phyloP scores from a whole-genome alignment of 805 yeast species.

The Millerago galiae region DNA sequence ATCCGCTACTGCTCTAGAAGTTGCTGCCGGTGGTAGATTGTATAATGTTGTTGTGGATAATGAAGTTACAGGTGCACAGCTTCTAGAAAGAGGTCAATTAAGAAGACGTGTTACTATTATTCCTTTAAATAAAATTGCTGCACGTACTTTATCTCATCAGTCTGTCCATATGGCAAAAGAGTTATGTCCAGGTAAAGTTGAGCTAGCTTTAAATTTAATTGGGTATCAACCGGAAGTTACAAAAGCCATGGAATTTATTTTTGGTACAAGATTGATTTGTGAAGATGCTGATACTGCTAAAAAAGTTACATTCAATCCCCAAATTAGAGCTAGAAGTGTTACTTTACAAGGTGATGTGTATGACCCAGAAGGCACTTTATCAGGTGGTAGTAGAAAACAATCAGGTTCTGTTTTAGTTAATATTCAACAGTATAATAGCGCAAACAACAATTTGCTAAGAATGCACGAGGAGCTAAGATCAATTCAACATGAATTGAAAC shows the following conservation, averaged over 20 bases:
- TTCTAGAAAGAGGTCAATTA: slow-evolving; percentile 72
- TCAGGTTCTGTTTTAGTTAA: slow-evolving; percentile 52
- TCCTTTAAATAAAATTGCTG: slow-evolving; percentile 80
- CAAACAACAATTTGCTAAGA: slow-evolving; percentile 32
- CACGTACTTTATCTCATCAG: slow-evolving; percentile 47
- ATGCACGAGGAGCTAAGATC: slow-evolving; percentile 38
- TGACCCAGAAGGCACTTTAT: slow-evolving; percentile 92
- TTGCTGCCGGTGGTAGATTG: slow-evolving; percentile 88
- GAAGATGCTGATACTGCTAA: slow-evolving; percentile 85
- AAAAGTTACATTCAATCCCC: slow-evolving; percentile 78
- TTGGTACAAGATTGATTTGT: slow-evolving; percentile 87
- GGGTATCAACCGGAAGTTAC: slow-evolving; percentile 64
- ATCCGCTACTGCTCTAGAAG: slow-evolving; percentile 79
- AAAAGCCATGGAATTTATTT: slow-evolving; percentile 85
- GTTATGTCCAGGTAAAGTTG: slow-evolving; percentile 80
- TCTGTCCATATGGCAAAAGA: slow-evolving; percentile 60
- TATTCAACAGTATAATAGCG: slow-evolving; percentile 57
- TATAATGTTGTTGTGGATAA: slow-evolving; percentile 89
- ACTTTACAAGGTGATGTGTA: slow-evolving; percentile 91
- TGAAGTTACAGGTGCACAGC: slow-evolving; percentile 75
- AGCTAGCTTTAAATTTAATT: slow-evolving; percentile 78
- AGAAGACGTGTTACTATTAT: slow-evolving; percentile 83
- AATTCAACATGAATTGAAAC: slow-evolving; percentile 34
- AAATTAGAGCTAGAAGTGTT: slow-evolving; percentile 72
- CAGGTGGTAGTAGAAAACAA: slow-evolving; percentile 84